Base-by-base conservation (phyloP, 108 stramenopile genomes). In the Cylindrotheca closterium region DNA sequence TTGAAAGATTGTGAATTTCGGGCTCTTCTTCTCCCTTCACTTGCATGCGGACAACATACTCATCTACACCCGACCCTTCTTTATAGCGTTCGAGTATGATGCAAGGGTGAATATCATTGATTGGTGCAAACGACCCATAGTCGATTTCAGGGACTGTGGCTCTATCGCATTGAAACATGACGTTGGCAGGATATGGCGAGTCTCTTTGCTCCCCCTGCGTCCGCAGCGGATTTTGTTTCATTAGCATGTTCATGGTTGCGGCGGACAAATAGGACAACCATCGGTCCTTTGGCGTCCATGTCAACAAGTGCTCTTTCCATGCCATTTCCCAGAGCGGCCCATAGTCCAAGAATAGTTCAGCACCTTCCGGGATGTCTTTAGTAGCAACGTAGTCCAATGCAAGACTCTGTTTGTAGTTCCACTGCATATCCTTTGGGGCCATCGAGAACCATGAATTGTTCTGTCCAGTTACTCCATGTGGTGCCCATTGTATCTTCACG, bases 311-410 rank as follows among this genome's bases (percentile, higher is more conserved):
- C 42, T 64, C 33, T 10, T 66, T 58, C 81, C 80, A 86, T 34
- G 81, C 82, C n/a, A 65, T 33, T 56, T 80, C 71, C 85, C 85
- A 89, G 22, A 61, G 67, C 15, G 42, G 30, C 1, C 88, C 88
- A 74, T 89, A 89, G 61, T 85, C 67, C 45, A 89, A 62, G 30
- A 83, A 78, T 24, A 89, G 29, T 59, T 89, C 88, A 22, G 86
- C 88, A 0, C 78, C 83, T 52, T 79, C 63, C 19, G 51, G 28
- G 53, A 89, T 86, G 58, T 86, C 70, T 28, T 71, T 55, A 10
- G 73, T 61, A 17, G 88, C 85, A 27, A 82, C 50, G 29, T 76
- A 85, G 4, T 85, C 80, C 27, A 88, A 64, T 1, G 70, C 61
- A 2, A 88, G 30, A 0, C 68, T 77, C 2, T 65, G 47, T 26